phyloP scores from a whole-genome alignment of 345 rosid genomes.

The Syzygium jambos region DNA sequence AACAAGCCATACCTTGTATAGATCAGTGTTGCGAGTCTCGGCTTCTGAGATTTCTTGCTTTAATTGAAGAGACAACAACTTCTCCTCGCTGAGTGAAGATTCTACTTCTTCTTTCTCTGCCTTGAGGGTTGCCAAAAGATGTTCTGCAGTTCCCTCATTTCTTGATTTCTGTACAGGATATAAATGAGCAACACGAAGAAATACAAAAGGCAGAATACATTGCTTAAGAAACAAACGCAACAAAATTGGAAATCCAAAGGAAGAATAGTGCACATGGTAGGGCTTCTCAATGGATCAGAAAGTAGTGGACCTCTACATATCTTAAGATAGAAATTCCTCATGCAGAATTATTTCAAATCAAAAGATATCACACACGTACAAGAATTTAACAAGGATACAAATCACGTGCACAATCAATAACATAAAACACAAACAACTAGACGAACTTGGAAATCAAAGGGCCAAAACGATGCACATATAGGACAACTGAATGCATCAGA shows the following conservation, averaged over 20 bases:
- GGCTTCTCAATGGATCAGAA: background rate
- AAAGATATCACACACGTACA: background rate
- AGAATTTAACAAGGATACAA: background rate
- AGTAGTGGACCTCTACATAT: background rate
- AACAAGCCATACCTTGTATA: conserved; percentile 53
- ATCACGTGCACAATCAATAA: background rate
- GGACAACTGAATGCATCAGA: background rate
- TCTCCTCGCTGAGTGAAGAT: conserved; percentile 64
- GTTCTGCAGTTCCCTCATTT: conserved; percentile 37
- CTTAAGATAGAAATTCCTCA: background rate
- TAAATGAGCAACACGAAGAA: background rate
- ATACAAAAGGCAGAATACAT: background rate
- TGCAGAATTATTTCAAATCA: background rate
- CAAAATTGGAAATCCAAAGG: background rate
- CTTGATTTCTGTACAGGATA: conserved; percentile 38
- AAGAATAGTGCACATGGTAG: background rate
- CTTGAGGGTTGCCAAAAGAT: conserved; percentile 43
- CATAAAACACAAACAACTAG: background rate
- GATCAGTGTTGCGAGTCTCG: conserved; percentile 60
- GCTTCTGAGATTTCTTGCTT: conserved; percentile 75
- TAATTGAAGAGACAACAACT: conserved; percentile 50
- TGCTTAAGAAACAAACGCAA: background rate
- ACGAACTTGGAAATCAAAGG: background rate
- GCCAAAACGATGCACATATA: background rate
- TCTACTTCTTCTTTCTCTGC: conserved; percentile 81